Base-by-base conservation (phyloP, 176 grass and related monocot genomes). In the Poa pratensis region DNA sequence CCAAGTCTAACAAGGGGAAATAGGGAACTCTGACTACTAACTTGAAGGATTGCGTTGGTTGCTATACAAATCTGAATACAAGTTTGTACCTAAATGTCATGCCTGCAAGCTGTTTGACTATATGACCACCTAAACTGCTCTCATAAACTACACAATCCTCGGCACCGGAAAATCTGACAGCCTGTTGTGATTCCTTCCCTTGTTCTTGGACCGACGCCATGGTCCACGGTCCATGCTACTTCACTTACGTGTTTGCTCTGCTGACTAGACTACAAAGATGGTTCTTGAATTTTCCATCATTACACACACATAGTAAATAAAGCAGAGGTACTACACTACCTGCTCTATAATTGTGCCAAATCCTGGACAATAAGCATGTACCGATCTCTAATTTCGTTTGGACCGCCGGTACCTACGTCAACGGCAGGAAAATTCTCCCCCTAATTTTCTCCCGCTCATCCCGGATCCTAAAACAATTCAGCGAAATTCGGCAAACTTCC, bases 241-340 rank as follows among this genome's bases (percentile, higher is more conserved):
- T 52, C 62, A 10, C 42, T 14, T 4, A 64, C 60, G 50, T 20
- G n/a, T 48, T 22, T 48, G 40, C 2, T 65, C 40, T 30, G 10
- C 42, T 20, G 60, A 27, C 15, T 20, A 27, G 5, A 80, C 60
- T n/a, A n/a, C n/a, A n/a, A n/a, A 51, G 11, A 18, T 68, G 10
- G 62, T 68, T 52, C 61, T 23, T 37, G 19, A 67, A 52, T 53
- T 35, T 15, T 80, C 18, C 78, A 80, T 52, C 69, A n/a, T 67
- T 64, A 46, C 28, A 30, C 39, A 53, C 23, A 43, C 9, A 27
- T 43, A 11, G 20, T 78, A 77, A 51, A 52, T 9, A 14, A 42
- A 42, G 37, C 17, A 22, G 18, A 40, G 9, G 66, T 42, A 18
- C 26, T 28, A 64, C 11, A 6, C 58, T 60, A 60, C 9, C 22